Conservation (phyloP, 805 yeast genomes). For the Deakozyma indianensis region DNA sequence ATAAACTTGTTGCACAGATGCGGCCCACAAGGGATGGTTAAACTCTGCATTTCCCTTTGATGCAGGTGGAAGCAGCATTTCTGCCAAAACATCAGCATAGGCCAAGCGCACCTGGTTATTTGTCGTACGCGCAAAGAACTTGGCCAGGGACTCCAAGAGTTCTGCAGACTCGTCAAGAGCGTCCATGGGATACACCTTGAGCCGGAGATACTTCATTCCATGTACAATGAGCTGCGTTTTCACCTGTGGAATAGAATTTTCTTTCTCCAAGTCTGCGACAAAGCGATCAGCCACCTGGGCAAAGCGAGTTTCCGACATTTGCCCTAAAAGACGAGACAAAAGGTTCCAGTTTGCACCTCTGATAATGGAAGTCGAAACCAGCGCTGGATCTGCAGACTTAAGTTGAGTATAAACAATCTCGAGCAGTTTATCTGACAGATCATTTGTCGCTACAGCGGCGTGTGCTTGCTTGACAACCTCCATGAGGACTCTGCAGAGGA, state of each 20-base stretch:
- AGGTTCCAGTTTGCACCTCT: constrained; percentile 89
- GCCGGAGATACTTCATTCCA: constrained; percentile 77
- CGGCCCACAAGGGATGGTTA: constrained; percentile 90
- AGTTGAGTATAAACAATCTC: constrained; percentile 88
- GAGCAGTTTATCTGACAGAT: constrained; percentile 69
- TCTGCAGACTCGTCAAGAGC: constrained; percentile 88
- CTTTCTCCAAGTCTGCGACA: constrained; percentile 78
- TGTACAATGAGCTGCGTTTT: constrained; percentile 65
- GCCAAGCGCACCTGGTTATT: constrained; percentile 56
- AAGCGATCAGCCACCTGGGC: constrained; percentile 84
- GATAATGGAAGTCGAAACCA: constrained; percentile 52
- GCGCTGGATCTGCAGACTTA: constrained; percentile 68
- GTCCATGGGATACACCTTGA: constrained; percentile 78
- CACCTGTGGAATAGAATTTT: constrained; percentile 16
- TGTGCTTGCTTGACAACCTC: constrained; percentile 87
- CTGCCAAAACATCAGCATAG: constrained; percentile 72
- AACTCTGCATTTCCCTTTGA: constrained; percentile 84
- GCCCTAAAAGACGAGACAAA: constrained; percentile 77
- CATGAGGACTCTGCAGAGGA: constrained; percentile 78
- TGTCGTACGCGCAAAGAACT: constrained; percentile 56
- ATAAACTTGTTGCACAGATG: constrained; percentile 54
- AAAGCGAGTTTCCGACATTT: constrained; percentile 76
- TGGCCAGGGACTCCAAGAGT: constrained; percentile 70
- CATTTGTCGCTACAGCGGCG: constrained; percentile 57
- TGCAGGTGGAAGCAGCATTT: constrained; percentile 67